These are phyloP conservation scores for Trichoderma sp. DNA, from an alignment of 2,329 filamentous ascomycete species.

Conservation along the genomic window DNA sequence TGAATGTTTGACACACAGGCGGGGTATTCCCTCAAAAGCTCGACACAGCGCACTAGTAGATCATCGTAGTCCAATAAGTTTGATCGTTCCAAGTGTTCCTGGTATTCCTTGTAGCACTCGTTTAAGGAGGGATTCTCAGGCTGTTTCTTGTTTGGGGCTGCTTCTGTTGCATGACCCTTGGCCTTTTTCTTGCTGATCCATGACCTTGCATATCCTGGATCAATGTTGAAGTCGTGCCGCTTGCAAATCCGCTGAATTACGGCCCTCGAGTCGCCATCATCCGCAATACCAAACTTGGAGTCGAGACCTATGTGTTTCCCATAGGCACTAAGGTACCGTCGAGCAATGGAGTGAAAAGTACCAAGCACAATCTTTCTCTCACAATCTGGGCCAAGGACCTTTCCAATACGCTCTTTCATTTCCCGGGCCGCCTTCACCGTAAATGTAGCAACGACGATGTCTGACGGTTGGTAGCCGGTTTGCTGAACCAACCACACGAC, in stretches of 20 bases:
- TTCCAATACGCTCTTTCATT: constrained; percentile 86
- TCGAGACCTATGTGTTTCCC: constrained; percentile 79
- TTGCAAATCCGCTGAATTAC: constrained; percentile 84
- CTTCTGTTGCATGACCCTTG: constrained; percentile 47
- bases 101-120: constrained; percentile 70
- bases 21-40: constrained; percentile 71
- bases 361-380: constrained; percentile 79
- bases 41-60: constrained; percentile 76
- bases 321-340: constrained; percentile 79
- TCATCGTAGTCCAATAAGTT: constrained; percentile 95
- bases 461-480: constrained; percentile 70
- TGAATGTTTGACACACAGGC: constrained; percentile 86
- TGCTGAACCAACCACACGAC: constrained; percentile 83
- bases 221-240: constrained; percentile 63
- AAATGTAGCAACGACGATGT: constrained; percentile 94
- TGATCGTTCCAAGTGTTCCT: constrained; percentile 68
- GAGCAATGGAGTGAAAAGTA: constrained; percentile 91
- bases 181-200: constrained; percentile 72
- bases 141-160: constrained; percentile 37
- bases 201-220: constrained; percentile 66
- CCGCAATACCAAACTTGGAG: constrained; percentile 86
- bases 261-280: constrained; percentile 73
- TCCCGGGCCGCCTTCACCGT: constrained; percentile 92
- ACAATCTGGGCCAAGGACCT: constrained; percentile 71
- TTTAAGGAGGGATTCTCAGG: constrained; percentile 58